These are phyloP conservation scores for Sugiyamaella neomexicana DNA, from an alignment of 1,139 yeast species.

Conservation along the genomic window DNA sequence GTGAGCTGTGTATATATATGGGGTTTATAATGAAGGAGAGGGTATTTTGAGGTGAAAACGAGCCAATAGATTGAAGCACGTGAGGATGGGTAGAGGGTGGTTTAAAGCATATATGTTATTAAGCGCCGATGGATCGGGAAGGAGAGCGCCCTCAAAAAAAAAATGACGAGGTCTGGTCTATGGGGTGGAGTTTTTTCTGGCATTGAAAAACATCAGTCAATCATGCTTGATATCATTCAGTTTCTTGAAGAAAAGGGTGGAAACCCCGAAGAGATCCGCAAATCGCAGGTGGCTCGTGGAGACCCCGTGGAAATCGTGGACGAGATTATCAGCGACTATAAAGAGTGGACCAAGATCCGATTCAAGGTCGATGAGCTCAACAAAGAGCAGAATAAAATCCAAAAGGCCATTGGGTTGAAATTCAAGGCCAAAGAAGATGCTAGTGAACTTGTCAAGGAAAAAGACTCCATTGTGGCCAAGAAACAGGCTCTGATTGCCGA, in stretches of 20 bases:
- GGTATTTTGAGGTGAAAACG: not conserved
- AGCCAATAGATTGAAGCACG: too few species aligned
- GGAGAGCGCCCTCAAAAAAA: not conserved
- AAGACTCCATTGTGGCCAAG: slow-evolving; percentile 68
- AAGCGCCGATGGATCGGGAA: not conserved
- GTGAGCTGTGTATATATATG: too few species aligned
- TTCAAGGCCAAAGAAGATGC: slow-evolving; percentile 97
- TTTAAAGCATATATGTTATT: not conserved
- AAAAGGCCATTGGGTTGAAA: slow-evolving; percentile 88
- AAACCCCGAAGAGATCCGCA: slow-evolving; percentile 82
- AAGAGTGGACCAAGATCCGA: slow-evolving; percentile 89
- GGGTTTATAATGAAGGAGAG: not conserved
- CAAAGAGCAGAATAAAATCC: slow-evolving; percentile 82
- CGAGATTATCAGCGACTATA: slow-evolving; percentile 87
- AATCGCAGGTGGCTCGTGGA: slow-evolving; percentile 91
- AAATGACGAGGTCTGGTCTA: not conserved
- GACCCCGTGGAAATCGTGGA: slow-evolving; percentile 93
- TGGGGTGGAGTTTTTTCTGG: not conserved
- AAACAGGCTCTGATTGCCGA: slow-evolving; percentile 64
- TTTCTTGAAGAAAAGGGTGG: slow-evolving; percentile 97
- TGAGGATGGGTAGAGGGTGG: too few species aligned
- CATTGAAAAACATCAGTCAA: too few species aligned
- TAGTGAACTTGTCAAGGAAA: slow-evolving; percentile 71
- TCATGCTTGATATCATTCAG: slow-evolving; percentile 86
- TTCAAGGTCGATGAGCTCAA: slow-evolving; percentile 88